Evolutionary conservation across 768 basidiomycete species (phyloP).

Genomic region (Pulveroboletus ravenelii): DNA sequence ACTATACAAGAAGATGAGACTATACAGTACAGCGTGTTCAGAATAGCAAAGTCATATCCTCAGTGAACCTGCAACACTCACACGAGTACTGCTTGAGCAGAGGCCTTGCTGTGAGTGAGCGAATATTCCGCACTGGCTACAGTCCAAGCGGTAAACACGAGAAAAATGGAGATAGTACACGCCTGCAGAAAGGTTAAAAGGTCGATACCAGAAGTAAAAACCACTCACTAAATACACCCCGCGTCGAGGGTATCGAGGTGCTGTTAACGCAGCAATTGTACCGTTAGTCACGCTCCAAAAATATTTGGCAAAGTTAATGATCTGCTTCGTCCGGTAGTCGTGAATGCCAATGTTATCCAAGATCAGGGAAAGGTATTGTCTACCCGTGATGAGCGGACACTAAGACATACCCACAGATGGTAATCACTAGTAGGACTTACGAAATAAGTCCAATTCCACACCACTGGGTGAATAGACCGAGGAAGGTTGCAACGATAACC

Average conservation of each 20-base stretch:
- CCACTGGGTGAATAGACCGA: conserved; percentile 15
- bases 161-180: conserved; percentile 13
- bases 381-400: background rate
- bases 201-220: background rate
- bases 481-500: conserved; percentile 5
- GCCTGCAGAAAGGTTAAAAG: conserved; percentile 1
- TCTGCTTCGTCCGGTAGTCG: conserved; percentile 15
- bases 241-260: conserved; percentile 16
- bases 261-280: conserved; percentile 3
- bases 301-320: conserved; percentile 9
- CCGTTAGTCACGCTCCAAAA: conserved; percentile 11
- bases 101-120: conserved; percentile 1
- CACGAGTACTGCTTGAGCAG: conserved; percentile 9
- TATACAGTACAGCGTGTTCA: background rate
- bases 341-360: conserved; percentile 20
- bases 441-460: conserved; percentile 9
- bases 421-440: background rate
- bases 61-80: background rate
- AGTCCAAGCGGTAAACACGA: conserved; percentile 15
- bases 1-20: conserved; percentile 19
- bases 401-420: background rate
- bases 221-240: conserved; percentile 12
- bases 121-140: conserved; percentile 19
- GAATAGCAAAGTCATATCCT: background rate
- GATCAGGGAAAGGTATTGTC: conserved; percentile 9